phyloP scores from a whole-genome alignment of 805 yeast species.

The Starmerella khaoyaiensis region DNA sequence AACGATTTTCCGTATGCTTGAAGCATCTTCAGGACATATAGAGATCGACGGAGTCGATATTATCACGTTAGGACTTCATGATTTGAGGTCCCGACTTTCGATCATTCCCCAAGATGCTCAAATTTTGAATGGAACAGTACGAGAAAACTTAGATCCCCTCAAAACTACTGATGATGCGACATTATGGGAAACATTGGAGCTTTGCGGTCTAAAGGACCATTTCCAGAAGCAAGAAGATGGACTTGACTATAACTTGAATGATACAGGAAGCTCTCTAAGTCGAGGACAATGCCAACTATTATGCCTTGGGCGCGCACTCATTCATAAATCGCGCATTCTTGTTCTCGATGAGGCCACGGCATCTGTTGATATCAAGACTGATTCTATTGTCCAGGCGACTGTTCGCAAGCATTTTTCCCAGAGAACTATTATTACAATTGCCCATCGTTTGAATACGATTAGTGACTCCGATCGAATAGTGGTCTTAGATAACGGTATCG shows the following conservation, averaged over 20 bases:
- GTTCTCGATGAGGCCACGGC: conserved; percentile 64
- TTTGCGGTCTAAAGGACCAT: conserved; percentile 41
- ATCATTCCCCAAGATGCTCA: conserved; percentile 72
- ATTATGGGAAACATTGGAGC: conserved; percentile 46
- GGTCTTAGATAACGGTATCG: conserved; percentile 33
- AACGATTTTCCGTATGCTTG: conserved; percentile 54
- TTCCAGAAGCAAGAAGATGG: conserved; percentile 30
- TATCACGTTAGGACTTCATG: conserved; percentile 42
- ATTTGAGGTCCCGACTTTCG: conserved; percentile 45
- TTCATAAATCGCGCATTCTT: conserved; percentile 50
- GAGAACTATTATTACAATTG: conserved; percentile 67
- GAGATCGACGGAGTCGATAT: conserved; percentile 47
- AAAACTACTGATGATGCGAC: conserved; percentile 38
- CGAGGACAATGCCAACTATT: conserved; percentile 71
- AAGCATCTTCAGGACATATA: conserved; percentile 42
- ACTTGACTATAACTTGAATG: conserved; percentile 40
- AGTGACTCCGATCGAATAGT: conserved; percentile 54
- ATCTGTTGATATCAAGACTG: conserved; percentile 61
- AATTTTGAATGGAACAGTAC: conserved; percentile 49
- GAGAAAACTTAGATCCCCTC: conserved; percentile 60
- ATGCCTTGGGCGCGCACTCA: conserved; percentile 62
- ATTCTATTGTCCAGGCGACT: conserved; percentile 54
- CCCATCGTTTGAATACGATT: conserved; percentile 62
- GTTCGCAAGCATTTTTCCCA: conserved; percentile 46
- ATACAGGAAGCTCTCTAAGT: conserved; percentile 63